Evolutionary conservation across 2,329 filamentous ascomycete species (phyloP), one percentile per base, ranked within the genome.

Genomic region (Alternaria sp.): DNA sequence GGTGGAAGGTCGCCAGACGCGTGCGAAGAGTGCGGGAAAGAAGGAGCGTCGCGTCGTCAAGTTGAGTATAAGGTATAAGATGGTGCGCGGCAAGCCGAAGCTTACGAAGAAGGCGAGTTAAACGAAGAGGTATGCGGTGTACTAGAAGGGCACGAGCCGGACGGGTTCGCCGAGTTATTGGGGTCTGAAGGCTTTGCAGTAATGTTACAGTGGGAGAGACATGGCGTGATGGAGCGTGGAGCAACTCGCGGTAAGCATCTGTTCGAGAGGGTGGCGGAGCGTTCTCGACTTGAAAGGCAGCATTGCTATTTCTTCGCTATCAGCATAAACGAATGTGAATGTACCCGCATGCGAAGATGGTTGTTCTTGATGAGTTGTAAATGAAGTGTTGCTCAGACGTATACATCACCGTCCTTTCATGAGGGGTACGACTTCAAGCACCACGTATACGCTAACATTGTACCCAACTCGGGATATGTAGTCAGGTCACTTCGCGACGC

Each of bases 61-160:
- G 51, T 26, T 67, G 59, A 67, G 54, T 23, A 44, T 66, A 15
- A 56, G 62, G 11, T 32, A 57, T 1, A 49, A 23, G 11, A 40
- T 58, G 25, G 17, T 36, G 0, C 25, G 17, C 6, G 43, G 25
- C 5, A 55, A 30, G n/a, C n/a, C 21, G n/a, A 15, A 23, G 23
- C 51, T 21, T 5, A 21, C 5, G 32, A 50, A 23, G 40, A 21
- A 15, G 9, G 12, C 11, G 19, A 44, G 12, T 15, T 40, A 17
- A 21, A 36, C 2, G 8, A 25, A 36, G 19, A 21, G 11, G 4
- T 2, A 21, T 21, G 49, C 13, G 30, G 5, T 23, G 9, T 40
- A 28, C 5, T 3, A 36, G 28, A 7, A 2, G 8, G 11, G 17
- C 12, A 5, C 12, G 15, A 15, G 12, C 2, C 12, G 26, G 6